These are phyloP conservation scores for Chimonanthus salicifolius DNA, from an alignment of 164 flowering plant genomes.

Conservation along the genomic window DNA sequence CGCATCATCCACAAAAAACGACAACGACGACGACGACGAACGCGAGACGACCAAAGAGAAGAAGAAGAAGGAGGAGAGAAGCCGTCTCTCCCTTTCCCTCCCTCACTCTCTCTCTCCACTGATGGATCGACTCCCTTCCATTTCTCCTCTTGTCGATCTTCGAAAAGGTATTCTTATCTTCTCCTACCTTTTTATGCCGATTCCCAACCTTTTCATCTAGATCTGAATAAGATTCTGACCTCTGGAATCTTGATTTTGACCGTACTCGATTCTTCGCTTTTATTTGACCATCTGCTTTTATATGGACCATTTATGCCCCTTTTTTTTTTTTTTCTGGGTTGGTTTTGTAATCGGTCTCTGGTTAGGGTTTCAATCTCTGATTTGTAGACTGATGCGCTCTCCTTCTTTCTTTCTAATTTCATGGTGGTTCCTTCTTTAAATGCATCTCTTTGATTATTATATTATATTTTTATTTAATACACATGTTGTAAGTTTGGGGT, in stretches of 20 bases:
- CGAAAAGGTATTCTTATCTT: conserved; percentile 18
- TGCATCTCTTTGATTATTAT: neutral
- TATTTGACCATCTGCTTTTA: neutral
- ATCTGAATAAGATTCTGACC: neutral
- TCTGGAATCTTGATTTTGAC: neutral
- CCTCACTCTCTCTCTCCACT: neutral
- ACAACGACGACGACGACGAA: neutral
- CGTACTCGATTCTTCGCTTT: neutral
- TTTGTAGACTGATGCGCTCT: neutral
- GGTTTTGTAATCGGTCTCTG: neutral
- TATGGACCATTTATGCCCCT: neutral
- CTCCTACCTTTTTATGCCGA: neutral
- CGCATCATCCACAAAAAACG: neutral
- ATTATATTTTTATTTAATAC: no score
- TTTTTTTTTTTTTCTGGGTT: neutral
- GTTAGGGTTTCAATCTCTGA: neutral
- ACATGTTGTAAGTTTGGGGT: neutral
- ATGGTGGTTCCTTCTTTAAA: neutral
- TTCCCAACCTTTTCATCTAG: neutral
- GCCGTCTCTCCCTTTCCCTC: neutral
- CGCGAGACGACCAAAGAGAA: neutral
- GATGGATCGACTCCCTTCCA: conserved; percentile 19
- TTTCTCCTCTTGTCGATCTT: conserved; percentile 18
- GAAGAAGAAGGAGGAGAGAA: neutral
- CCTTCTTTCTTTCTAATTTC: neutral